A percentile compares a stretch with the other conserved stretches of the same genome.
Evolutionary conservation across 1,284 basidiomycete genomes (phyloP).

Genomic region (Ceratobasidium sp.): DNA sequence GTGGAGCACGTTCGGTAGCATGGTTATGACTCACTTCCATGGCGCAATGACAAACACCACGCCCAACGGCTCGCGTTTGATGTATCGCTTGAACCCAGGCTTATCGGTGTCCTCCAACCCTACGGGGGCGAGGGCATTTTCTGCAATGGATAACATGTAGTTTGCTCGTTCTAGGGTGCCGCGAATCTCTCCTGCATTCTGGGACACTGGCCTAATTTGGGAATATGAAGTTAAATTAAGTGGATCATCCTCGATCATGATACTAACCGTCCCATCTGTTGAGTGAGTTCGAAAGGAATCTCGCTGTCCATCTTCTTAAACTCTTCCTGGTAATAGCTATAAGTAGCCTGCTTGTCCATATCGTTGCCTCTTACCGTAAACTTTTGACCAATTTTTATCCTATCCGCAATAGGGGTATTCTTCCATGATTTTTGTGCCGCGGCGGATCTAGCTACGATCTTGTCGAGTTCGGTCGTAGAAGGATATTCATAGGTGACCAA

Average conservation of each 20-base stretch:
- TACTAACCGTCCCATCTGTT: slow-evolving; percentile 81
- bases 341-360: background rate
- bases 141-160: slow-evolving; percentile 89
- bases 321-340: slow-evolving; percentile 67
- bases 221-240: background rate
- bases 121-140: slow-evolving; percentile 80
- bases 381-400: slow-evolving; percentile 78
- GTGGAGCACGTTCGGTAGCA: slow-evolving; percentile 50
- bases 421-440: slow-evolving; percentile 82
- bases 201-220: slow-evolving; percentile 75
- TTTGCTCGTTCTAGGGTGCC: slow-evolving; percentile 85
- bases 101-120: slow-evolving; percentile 80
- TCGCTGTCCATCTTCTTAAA: slow-evolving; percentile 78
- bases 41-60: slow-evolving; percentile 89
- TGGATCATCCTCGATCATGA: background rate
- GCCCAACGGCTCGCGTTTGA: slow-evolving; percentile 86
- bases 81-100: slow-evolving; percentile 84
- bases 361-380: slow-evolving; percentile 71
- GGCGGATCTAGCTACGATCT: slow-evolving; percentile 68
- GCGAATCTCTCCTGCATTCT: slow-evolving; percentile 81
- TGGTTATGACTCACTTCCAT: slow-evolving; percentile 78
- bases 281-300: slow-evolving; percentile 79
- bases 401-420: slow-evolving; percentile 74
- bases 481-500: slow-evolving; percentile 73
- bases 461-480: slow-evolving; percentile 69